These are phyloP conservation scores for Tulasnella sp. DNA, from an alignment of 768 basidiomycete genomes.

Conservation along the genomic window DNA sequence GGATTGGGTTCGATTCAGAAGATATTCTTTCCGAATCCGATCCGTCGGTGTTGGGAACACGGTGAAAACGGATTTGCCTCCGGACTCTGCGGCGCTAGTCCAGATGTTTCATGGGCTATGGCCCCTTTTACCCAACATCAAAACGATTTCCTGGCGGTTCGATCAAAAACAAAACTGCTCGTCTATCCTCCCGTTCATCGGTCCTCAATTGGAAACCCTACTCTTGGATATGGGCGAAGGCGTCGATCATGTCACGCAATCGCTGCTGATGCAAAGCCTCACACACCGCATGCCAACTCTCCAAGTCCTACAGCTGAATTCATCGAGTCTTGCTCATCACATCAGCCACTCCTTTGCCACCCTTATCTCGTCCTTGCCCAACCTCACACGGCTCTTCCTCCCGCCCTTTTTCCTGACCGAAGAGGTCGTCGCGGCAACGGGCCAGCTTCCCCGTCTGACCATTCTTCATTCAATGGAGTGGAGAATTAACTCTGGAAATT, in stretches of 20 bases:
- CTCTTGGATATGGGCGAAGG: not conserved
- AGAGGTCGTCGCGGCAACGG: not conserved
- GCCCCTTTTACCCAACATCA: not conserved
- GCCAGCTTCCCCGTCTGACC: not conserved
- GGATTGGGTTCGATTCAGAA: not conserved
- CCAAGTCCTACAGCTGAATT: not conserved
- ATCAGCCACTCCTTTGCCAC: not conserved
- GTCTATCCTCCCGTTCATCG: not conserved
- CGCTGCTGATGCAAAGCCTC: not conserved
- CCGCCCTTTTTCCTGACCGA: not conserved
- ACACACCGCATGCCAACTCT: not conserved
- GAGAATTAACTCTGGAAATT: not conserved
- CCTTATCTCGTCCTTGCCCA: not conserved
- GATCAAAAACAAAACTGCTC: not conserved
- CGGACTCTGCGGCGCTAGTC: not conserved
- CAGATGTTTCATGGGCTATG: not conserved
- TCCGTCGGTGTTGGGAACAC: not conserved
- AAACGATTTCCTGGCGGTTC: not conserved
- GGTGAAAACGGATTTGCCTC: not conserved
- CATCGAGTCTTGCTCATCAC: not conserved
- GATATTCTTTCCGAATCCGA: not conserved
- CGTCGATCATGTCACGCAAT: not conserved
- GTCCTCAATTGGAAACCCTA: not conserved
- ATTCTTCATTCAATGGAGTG: not conserved
- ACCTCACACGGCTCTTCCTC: not conserved